phyloP scores from a whole-genome alignment of 306 rosid species.

The Begonia peltatifolia region DNA sequence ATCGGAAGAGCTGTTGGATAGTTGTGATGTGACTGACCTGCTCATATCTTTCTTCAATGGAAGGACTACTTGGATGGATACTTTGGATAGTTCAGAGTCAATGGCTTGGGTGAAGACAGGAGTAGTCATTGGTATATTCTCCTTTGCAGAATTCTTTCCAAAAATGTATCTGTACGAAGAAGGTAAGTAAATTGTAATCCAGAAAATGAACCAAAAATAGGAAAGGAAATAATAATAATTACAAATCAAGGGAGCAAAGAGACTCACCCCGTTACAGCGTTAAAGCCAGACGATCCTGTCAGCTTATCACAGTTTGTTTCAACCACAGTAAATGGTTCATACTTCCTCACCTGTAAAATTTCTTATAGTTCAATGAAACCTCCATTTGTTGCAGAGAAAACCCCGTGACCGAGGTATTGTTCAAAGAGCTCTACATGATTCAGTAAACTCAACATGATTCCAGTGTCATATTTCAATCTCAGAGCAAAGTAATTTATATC shows the following conservation, averaged over 20 bases:
- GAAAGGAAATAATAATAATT: neutral
- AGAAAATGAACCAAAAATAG: too few relatives aligned
- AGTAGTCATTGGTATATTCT: slow-evolving; percentile 92
- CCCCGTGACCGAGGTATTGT: too few relatives aligned
- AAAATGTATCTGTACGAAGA: slow-evolving; percentile 50
- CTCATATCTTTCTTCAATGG: slow-evolving; percentile 52
- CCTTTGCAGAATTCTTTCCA: slow-evolving; percentile 64
- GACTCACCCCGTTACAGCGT: slow-evolving; percentile 70
- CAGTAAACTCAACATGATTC: too few relatives aligned
- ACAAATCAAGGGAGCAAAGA: neutral
- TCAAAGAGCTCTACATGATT: too few relatives aligned
- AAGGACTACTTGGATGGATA: slow-evolving; percentile 81
- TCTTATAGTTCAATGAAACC: neutral
- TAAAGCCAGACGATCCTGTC: slow-evolving; percentile 66
- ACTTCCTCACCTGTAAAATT: slow-evolving; percentile 55
- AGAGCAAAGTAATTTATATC: neutral
- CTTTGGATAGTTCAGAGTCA: slow-evolving; percentile 37
- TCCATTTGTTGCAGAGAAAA: too few relatives aligned
- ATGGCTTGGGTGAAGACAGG: slow-evolving; percentile 78
- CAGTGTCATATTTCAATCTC: neutral
- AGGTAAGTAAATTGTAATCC: neutral
- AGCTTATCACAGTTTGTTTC: slow-evolving; percentile 74
- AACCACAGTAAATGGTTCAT: slow-evolving; percentile 53
- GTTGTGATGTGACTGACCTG: slow-evolving; percentile 25
- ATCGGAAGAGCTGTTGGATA: neutral